Evolutionary conservation across 805 yeast species (phyloP).

Genomic region (Ascoidea rubescens): DNA sequence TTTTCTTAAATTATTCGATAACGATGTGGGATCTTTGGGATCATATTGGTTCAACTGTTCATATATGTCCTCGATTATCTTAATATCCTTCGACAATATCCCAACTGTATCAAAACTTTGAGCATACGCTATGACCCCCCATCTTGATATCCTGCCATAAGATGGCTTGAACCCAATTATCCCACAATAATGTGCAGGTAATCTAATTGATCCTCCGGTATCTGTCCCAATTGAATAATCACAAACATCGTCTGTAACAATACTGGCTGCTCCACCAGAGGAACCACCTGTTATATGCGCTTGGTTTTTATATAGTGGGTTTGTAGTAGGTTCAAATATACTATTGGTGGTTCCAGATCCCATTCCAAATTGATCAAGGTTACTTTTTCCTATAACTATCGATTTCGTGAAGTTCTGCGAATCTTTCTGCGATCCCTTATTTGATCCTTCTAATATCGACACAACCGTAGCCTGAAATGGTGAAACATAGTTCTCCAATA

Average conservation of each 20-base stretch:
- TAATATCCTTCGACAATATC: constrained; percentile 40
- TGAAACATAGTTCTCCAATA: constrained; percentile 44
- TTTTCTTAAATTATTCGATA: constrained; percentile 24
- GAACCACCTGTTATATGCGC: constrained; percentile 68
- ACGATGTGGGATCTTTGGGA: constrained; percentile 65
- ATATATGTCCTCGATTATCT: constrained; percentile 33
- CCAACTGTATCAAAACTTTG: constrained; percentile 95
- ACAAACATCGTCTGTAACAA: constrained; percentile 59
- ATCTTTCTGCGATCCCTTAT: no score
- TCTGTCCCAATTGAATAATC: constrained; percentile 86
- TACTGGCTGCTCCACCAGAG: constrained; percentile 92
- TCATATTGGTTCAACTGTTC: constrained; percentile 46
- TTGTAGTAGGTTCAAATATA: constrained; percentile 40
- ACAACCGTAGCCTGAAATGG: constrained; percentile 79
- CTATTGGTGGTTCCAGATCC: constrained; percentile 60
- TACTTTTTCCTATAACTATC: constrained; percentile 60
- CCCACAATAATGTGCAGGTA: constrained; percentile 84
- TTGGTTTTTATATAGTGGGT: constrained; percentile 28
- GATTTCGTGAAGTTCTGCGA: no score
- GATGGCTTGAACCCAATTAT: constrained; percentile 84
- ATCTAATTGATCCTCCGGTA: constrained; percentile 92
- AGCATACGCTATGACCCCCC: constrained; percentile 89
- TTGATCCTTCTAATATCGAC: constrained; percentile 32
- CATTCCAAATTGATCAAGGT: constrained; percentile 97
- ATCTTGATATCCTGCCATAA: constrained; percentile 81